A percentile compares a stretch with the other conserved stretches of the same genome.
phyloP scores from a whole-genome alignment of 2,329 filamentous ascomycete species.

The Cladophialophora carrionii region DNA sequence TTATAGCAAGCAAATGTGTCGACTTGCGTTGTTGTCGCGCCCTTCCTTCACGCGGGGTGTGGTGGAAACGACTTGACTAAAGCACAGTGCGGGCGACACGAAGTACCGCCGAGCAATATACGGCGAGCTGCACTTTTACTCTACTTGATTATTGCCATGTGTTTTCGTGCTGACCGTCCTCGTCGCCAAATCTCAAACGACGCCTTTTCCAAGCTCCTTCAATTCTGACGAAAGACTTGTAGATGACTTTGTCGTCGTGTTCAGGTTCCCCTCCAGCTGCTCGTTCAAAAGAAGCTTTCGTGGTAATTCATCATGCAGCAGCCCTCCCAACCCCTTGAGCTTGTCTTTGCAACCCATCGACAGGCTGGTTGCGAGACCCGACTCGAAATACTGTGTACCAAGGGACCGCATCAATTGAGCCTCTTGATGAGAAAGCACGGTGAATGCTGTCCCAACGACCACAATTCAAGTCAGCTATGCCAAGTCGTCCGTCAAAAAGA shows the following conservation, averaged over 20 bases:
- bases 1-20: background rate
- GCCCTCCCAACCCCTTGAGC: background rate
- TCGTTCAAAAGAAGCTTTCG: background rate
- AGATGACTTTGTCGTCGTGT: too few relatives aligned
- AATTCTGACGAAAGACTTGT: too few relatives aligned
- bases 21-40: background rate
- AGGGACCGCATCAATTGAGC: background rate
- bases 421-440: background rate
- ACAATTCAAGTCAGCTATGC: conserved; percentile 2
- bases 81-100: background rate
- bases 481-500: background rate
- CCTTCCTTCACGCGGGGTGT: background rate
- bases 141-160: too few relatives aligned
- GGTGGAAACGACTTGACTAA: background rate
- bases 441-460: conserved; percentile 6
- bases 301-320: background rate
- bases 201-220: too few relatives aligned
- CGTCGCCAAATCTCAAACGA: too few relatives aligned
- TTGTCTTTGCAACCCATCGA: background rate
- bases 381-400: background rate
- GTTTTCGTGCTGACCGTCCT: too few relatives aligned
- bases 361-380: background rate
- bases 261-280: too few relatives aligned
- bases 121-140: too few relatives aligned
- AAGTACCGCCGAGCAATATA: background rate